Conservation (phyloP, 805 yeast genomes). For the Ogataea trehaloabstinens region DNA sequence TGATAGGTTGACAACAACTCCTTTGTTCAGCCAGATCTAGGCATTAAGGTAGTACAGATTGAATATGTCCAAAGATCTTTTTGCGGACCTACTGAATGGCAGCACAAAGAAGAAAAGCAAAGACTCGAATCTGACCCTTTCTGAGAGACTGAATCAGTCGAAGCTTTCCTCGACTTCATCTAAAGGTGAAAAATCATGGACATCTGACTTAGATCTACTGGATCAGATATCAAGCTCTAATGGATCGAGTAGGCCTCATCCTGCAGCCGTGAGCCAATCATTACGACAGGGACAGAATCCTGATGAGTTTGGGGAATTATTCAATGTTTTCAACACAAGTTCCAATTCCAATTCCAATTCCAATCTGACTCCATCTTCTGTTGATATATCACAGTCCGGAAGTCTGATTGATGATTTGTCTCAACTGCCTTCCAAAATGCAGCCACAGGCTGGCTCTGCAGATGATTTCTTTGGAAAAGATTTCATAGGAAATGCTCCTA, state of each 20-base stretch:
- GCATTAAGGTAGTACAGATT: too few relatives aligned
- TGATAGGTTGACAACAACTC: too few relatives aligned
- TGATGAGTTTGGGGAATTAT: conserved; percentile 20
- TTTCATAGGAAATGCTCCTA: neutral
- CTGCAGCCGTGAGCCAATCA: neutral
- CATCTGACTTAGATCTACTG: conserved; percentile 37
- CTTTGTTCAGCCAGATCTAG: too few relatives aligned
- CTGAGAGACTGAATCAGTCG: conserved; percentile 33
- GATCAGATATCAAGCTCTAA: conserved; percentile 20
- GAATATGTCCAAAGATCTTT: conserved; percentile 38
- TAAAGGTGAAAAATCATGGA: conserved; percentile 24
- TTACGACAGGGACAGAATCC: conserved; percentile 2
- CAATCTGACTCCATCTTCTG: neutral
- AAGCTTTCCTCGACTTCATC: conserved; percentile 9
- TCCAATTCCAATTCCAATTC: neutral
- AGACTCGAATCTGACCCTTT: conserved; percentile 29
- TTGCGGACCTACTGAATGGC: conserved; percentile 40
- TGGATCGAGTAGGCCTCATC: conserved; percentile 5
- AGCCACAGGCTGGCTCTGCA: neutral
- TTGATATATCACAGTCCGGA: neutral
- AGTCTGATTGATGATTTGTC: neutral
- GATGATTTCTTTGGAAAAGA: neutral
- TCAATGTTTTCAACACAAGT: conserved; percentile 23
- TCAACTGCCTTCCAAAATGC: neutral
- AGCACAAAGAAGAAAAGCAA: conserved; percentile 24